Percentiles rank a stretch among this genome's conserved stretches.
Conservation (phyloP, 306 rosid genomes). For the Erythrophleum fordii region DNA sequence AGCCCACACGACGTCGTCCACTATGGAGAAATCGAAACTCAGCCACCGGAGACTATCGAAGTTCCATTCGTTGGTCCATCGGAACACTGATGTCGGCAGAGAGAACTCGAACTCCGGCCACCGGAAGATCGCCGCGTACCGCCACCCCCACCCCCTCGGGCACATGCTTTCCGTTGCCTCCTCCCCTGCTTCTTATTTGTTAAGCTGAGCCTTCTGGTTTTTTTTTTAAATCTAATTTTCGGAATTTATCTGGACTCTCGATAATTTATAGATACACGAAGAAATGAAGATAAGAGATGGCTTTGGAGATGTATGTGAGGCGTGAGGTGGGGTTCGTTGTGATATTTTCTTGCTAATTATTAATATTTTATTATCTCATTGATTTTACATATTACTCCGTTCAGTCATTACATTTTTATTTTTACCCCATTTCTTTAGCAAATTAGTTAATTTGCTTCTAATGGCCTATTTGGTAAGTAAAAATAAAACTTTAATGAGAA, state of each 20-base stretch:
- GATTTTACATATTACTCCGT: too few relatives aligned
- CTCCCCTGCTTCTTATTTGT: background rate
- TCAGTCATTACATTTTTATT: too few relatives aligned
- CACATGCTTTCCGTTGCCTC: conserved; percentile 8
- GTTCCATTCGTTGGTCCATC: conserved; percentile 45
- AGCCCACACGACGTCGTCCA: conserved; percentile 48
- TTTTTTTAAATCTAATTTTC: background rate
- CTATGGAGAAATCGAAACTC: conserved; percentile 38
- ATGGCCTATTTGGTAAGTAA: too few relatives aligned
- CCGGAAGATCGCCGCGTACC: conserved; percentile 41
- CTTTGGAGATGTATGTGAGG: background rate
- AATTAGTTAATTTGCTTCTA: too few relatives aligned
- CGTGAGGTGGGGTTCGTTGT: background rate
- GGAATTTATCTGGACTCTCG: background rate
- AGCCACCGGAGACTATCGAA: conserved; percentile 29
- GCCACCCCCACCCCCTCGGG: conserved; percentile 29
- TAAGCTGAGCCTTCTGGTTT: background rate
- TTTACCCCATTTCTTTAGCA: too few relatives aligned
- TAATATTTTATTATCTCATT: background rate
- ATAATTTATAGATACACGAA: background rate
- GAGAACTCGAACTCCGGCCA: conserved; percentile 50
- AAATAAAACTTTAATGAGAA: too few relatives aligned
- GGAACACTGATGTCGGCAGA: conserved; percentile 30
- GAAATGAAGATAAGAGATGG: background rate
- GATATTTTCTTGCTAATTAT: background rate